These are phyloP conservation scores for Chaetomium cochliodes DNA, from an alignment of 495 filamentous ascomycete genomes.

Conservation along the genomic window DNA sequence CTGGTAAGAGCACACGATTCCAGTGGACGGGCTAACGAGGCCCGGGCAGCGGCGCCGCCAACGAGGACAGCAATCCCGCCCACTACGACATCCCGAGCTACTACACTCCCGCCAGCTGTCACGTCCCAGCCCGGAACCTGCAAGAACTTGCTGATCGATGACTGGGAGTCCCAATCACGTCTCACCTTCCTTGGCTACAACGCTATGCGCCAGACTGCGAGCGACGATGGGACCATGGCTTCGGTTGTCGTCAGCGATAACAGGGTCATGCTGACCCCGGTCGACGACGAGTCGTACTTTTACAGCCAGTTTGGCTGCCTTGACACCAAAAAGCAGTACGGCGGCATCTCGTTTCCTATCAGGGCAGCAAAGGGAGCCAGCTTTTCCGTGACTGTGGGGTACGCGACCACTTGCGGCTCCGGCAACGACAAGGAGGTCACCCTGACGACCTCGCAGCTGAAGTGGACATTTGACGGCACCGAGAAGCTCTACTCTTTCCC, in stretches of 20 bases:
- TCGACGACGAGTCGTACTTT: constrained; percentile 53
- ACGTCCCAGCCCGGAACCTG: constrained; percentile 34
- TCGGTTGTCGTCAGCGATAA: constrained; percentile 53
- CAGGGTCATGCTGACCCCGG: constrained; percentile 54
- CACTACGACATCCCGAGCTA: constrained; percentile 21
- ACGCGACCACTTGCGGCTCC: constrained; percentile 47
- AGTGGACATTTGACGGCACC: constrained; percentile 61
- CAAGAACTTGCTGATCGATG: constrained; percentile 55
- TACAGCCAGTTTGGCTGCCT: constrained; percentile 59
- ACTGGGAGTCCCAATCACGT: constrained; percentile 63
- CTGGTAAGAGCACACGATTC: neutral
- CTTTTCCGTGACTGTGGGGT: constrained; percentile 53
- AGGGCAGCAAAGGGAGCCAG: constrained; percentile 54
- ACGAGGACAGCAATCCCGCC: constrained; percentile 18
- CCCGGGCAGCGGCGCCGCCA: constrained; percentile 13
- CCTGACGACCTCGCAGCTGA: constrained; percentile 49
- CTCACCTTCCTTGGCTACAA: constrained; percentile 66
- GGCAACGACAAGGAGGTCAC: constrained; percentile 38
- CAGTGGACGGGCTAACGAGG: neutral
- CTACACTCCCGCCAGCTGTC: constrained; percentile 1
- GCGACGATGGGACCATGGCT: constrained; percentile 60
- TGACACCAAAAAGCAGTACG: constrained; percentile 51
- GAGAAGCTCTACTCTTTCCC: constrained; percentile 61
- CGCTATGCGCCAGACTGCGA: constrained; percentile 54
- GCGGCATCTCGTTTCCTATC: constrained; percentile 60